Evolutionary conservation across 768 basidiomycete species (phyloP), one percentile per base, ranked within the genome.

Genomic region (Amanita rubescens): DNA sequence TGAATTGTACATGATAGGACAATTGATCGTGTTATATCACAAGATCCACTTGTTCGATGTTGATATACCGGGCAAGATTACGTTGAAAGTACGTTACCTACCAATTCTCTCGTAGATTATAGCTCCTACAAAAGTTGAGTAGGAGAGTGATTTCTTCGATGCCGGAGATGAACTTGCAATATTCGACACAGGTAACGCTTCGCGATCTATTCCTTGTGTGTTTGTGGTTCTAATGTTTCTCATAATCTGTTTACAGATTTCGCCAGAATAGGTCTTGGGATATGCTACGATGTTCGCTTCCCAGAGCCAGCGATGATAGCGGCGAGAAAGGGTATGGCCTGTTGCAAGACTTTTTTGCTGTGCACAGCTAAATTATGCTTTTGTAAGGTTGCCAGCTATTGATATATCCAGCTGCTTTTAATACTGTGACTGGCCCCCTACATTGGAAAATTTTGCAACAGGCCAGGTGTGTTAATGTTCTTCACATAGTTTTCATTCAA

Each of bases 11-110:
- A 25, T 46, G 27, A 17, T 55, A 91, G 94, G 94, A 22, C 82
- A 90, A 51, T 76, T 98, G 22, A 79, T 98, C 12, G 87, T 87
- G 0, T 81, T 79, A 37, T 93, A 98, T 69, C 85, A 95, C 50
- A 99, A 99, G 68, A 79, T 98, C 1, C 96, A 99, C 64, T 73
- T 99, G 5, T 99, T 98, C 68, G 95, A 99, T 65, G 97, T 98
- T 57, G 93, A 98, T 63, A 95, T 99, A 49, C 88, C 89, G 0
- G 92, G 91, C 14, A 85, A 90, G 65, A 93, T 95, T 65, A 90
- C 68, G 17, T 94, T 94, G 77, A 90, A 90, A 75, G 92, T 84
- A 53, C 38, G 58, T 22, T 12, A 10, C 14, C n/a, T 17, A 33
- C n/a, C n/a, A 35, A 25, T 39, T 8, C 27, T 44, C 15, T 17